Base-by-base conservation (phyloP, 176 grass and related monocot genomes). In the Oryza rufipogon region DNA sequence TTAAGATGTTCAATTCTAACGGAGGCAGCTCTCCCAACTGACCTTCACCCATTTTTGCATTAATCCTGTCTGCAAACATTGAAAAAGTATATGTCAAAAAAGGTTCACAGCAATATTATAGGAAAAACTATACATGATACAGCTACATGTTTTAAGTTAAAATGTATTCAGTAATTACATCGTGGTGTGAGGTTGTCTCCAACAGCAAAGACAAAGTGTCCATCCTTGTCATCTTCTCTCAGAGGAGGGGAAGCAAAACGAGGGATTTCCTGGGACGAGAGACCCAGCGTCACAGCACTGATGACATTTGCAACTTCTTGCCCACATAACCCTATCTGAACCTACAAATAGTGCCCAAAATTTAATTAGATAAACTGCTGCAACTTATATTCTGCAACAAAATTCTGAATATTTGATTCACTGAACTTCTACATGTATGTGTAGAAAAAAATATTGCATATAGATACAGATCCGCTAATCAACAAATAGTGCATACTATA, bases 41-140 rank as follows among this genome's bases (percentile, higher is more conserved):
- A 95, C 95, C 95, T 97, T 97, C 96, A 13, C 96, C 96, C 96
- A 98, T 95, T 89, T 93, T 98, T 44, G 91, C 83, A 51, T 92
- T 86, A 42, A 95, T 98, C 76, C 82, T 95, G 83, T 97, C 95
- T 97, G 92, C 70, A 86, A 61, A 82, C 4, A 64, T 58, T 13
- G 0, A 23, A 84, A 70, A 63, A 47, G 54, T 19, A 6, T 2
- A 73, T 20, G 20, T 23, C 10, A 17, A 70, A 58, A 4, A 66
- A 3, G 13, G 13, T 44, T 69, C 36, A 39, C 7, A 30, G 5
- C 0, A 6, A 49, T 41, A 28, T 48, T 41, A 28, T 48, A 6
- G 25, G 1, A 67, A 20, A 42, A 0, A n/a, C 34, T 36, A 36
- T 36, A 0, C 5, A 61, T 60, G 54, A 60, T 28, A 16, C n/a